phyloP scores from a whole-genome alignment of 768 basidiomycete species.

The Chalciporus piperatus region DNA sequence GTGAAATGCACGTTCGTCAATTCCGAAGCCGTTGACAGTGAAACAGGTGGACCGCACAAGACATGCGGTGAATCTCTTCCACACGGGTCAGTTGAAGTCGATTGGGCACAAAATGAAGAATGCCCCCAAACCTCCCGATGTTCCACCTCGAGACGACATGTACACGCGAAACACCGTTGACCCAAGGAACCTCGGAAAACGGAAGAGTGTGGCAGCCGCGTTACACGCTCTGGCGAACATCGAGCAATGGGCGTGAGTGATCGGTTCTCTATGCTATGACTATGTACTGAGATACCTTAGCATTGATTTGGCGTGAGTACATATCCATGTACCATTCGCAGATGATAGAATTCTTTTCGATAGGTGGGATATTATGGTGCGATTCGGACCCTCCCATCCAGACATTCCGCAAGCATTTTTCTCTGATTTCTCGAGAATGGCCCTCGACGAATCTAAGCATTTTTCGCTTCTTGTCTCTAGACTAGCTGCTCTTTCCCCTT shows the following conservation, averaged over 20 bases:
- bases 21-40: too few species aligned
- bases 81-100: slow-evolving; percentile 63
- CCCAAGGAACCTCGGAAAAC: slow-evolving; percentile 54
- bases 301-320: slow-evolving; percentile 68
- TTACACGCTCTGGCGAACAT: slow-evolving; percentile 82
- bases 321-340: slow-evolving; percentile 1
- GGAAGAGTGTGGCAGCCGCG: slow-evolving; percentile 70
- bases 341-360: background rate
- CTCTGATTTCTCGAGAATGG: slow-evolving; percentile 80
- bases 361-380: slow-evolving; percentile 82
- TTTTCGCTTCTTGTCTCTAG: slow-evolving; percentile 68
- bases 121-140: slow-evolving; percentile 55
- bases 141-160: slow-evolving; percentile 58
- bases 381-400: slow-evolving; percentile 61
- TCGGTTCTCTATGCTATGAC: background rate
- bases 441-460: slow-evolving; percentile 84
- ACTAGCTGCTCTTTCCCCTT: slow-evolving; percentile 56
- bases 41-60: slow-evolving; percentile 63
- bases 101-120: slow-evolving; percentile 56
- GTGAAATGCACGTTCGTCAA: slow-evolving; percentile 27
- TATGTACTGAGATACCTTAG: slow-evolving; percentile 28
- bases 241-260: slow-evolving; percentile 82
- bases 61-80: slow-evolving; percentile 65
- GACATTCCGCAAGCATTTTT: slow-evolving; percentile 73
- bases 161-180: slow-evolving; percentile 53